Evolutionary conservation across 768 basidiomycete species (phyloP), one percentile per base, ranked within the genome.

Genomic region (Auricularia cornea): DNA sequence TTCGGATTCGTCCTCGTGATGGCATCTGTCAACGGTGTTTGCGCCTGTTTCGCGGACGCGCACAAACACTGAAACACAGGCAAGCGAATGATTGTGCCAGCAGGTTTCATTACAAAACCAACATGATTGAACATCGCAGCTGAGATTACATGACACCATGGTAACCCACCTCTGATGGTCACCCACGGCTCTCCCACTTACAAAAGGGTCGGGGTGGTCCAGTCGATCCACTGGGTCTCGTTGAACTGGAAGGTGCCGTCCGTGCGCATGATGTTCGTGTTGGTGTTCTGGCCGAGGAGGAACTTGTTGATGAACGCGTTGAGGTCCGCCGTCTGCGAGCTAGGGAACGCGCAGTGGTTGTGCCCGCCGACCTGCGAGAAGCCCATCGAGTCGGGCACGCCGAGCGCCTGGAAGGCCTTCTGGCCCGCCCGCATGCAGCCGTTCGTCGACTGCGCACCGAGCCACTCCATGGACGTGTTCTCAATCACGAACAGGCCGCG

Each of bases 261-360:
- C 10, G 68, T 68, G 30, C 33, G 60, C 60, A 69, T 62, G 48
- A 65, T 57, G 67, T 73, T 77, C 12, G 84, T 84, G 73, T 77
- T 83, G 20, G 78, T 75, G 33, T 71, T 68, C 70, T 83, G 76
- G 30, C 73, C 78, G 59, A 81, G 74, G 70, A 86, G 70, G 74
- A 84, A 86, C 67, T 79, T 80, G 72, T 82, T 76, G 67, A 86
- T 71, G 70, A 84, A 86, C 11, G 83, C 83, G 64, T 76, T 76
- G 62, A 86, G 72, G 44, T 79, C 75, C 2, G 73, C 68, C 59
- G 80, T 75, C 64, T 82, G 77, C 51, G 64, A 68, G 3, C 79
- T 72, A 3, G 84, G 84, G 80, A 82, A 84, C 2, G 71, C 72
- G 72, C 84, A 86, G 66, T 86, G 84, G 35, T 70, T 71, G 66